These are phyloP conservation scores for Citrus trifoliata DNA, from an alignment of 345 rosid species.

Conservation along the genomic window DNA sequence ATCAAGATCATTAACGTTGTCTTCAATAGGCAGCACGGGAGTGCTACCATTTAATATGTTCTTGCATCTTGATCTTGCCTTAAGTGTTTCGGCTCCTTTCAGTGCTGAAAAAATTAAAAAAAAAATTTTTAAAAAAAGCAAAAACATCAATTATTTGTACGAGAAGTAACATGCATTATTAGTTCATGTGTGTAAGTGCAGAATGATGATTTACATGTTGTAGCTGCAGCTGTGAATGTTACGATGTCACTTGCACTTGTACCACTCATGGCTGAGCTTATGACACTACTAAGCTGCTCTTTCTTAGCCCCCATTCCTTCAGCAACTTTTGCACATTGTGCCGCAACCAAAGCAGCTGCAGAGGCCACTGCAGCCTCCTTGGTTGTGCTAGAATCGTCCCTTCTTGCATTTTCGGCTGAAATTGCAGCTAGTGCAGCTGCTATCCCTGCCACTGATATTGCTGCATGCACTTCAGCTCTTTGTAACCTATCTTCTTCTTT, in stretches of 20 bases:
- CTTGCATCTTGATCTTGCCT: constrained; percentile 78
- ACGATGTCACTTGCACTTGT: constrained; percentile 71
- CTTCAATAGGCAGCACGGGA: constrained; percentile 70
- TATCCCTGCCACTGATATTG: constrained; percentile 77
- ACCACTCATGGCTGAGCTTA: constrained; percentile 75
- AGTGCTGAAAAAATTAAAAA: constrained; percentile 41
- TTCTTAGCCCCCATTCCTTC: constrained; percentile 87
- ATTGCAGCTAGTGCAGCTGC: constrained; percentile 87
- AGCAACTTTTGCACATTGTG: constrained; percentile 78
- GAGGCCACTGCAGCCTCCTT: constrained; percentile 77
- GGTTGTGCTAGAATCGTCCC: constrained; percentile 19
- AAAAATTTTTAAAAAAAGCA: too few relatives aligned
- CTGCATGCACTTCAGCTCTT: constrained; percentile 90
- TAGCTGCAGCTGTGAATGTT: constrained; percentile 86
- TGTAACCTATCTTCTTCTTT: constrained; percentile 78
- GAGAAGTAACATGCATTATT: not conserved
- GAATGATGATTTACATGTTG: constrained; percentile 56
- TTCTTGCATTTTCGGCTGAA: constrained; percentile 56
- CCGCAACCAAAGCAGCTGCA: constrained; percentile 86
- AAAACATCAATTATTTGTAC: not conserved
- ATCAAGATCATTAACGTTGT: constrained; percentile 34
- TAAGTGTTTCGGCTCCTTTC: constrained; percentile 79
- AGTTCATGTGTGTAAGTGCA: not conserved
- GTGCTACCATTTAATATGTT: constrained; percentile 50
- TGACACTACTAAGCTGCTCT: constrained; percentile 56